Percentiles rank a stretch among this genome's conserved stretches.
These are phyloP conservation scores for Strobilomyces dryophilus DNA, from an alignment of 768 basidiomycete genomes.

Conservation along the genomic window DNA sequence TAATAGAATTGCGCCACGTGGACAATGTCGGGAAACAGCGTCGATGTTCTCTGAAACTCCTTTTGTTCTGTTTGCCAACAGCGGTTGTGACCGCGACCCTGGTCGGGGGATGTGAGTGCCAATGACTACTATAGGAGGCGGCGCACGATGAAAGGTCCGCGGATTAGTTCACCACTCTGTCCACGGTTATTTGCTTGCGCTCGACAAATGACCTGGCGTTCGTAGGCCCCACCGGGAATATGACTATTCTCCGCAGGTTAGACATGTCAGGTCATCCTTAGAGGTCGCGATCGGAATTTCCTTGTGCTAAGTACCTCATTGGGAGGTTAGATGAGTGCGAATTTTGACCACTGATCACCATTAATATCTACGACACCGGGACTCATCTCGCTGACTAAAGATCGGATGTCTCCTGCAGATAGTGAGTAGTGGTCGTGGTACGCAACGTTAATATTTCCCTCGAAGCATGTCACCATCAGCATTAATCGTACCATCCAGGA, in stretches of 20 bases:
- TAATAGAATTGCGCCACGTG: conserved; percentile 19
- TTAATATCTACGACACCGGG: not conserved
- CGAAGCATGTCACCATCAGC: conserved; percentile 12
- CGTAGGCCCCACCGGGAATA: not conserved
- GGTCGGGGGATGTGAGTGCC: not conserved
- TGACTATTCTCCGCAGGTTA: not conserved
- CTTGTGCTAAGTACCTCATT: not conserved
- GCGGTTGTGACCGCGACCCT: not conserved
- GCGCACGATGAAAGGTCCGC: conserved; percentile 14
- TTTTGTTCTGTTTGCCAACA: not conserved
- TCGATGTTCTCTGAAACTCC: not conserved
- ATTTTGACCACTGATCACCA: conserved; percentile 3
- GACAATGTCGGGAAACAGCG: conserved; percentile 1
- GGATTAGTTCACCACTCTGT: conserved; percentile 8
- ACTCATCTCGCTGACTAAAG: not conserved
- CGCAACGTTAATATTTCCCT: conserved; percentile 6
- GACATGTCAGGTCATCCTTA: not conserved
- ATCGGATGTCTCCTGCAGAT: conserved; percentile 4
- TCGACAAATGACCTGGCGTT: not conserved
- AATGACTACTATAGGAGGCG: conserved; percentile 10
- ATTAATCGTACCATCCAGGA: conserved; percentile 24
- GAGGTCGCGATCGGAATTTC: not conserved
- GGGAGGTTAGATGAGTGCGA: conserved; percentile 1
- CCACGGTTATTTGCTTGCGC: conserved; percentile 3
- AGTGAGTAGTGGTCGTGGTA: conserved; percentile 1